Evolutionary conservation across 2,329 filamentous ascomycete species (phyloP).

Genomic region (Nannizzia gypsea): DNA sequence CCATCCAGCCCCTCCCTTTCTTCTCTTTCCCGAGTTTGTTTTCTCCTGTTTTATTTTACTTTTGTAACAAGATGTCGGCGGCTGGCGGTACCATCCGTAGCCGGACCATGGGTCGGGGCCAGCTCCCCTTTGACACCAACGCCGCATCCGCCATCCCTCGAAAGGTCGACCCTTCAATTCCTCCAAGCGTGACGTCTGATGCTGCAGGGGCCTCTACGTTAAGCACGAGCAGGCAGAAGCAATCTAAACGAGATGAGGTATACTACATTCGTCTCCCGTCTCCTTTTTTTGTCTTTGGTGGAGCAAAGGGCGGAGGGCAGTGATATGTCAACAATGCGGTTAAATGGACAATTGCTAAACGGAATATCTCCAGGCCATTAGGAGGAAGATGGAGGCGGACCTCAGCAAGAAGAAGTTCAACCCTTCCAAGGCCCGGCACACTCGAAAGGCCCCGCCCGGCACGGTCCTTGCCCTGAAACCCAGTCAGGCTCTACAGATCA

Average conservation of each 20-base stretch:
- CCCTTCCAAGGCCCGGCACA: conserved; percentile 63
- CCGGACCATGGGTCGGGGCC: conserved; percentile 42
- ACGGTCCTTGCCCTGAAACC: conserved; percentile 93
- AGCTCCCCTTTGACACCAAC: conserved; percentile 41
- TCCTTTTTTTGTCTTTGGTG: not conserved
- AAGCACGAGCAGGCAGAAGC: conserved; percentile 90
- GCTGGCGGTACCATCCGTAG: conserved; percentile 45
- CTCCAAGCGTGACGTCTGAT: conserved; percentile 38
- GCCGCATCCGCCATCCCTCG: conserved; percentile 51
- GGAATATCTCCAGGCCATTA: conserved; percentile 61
- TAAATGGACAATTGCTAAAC: conserved; percentile 7
- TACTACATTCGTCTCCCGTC: conserved; percentile 19
- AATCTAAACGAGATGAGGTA: conserved; percentile 97
- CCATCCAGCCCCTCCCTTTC: not conserved
- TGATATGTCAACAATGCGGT: conserved; percentile 3
- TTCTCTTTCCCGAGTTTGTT: not conserved
- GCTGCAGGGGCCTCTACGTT: conserved; percentile 52
- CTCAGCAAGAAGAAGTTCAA: conserved; percentile 93
- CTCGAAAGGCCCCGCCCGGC: conserved; percentile 86
- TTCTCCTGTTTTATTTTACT: conserved; percentile 12
- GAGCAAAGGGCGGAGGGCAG: not conserved
- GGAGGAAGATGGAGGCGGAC: conserved; percentile 91
- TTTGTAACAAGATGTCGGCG: conserved; percentile 41
- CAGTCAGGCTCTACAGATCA: conserved; percentile 93
- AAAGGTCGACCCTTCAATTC: conserved; percentile 40